phyloP scores from a whole-genome alignment of 1,139 yeast species.

The Hyphopichia burtonii region DNA sequence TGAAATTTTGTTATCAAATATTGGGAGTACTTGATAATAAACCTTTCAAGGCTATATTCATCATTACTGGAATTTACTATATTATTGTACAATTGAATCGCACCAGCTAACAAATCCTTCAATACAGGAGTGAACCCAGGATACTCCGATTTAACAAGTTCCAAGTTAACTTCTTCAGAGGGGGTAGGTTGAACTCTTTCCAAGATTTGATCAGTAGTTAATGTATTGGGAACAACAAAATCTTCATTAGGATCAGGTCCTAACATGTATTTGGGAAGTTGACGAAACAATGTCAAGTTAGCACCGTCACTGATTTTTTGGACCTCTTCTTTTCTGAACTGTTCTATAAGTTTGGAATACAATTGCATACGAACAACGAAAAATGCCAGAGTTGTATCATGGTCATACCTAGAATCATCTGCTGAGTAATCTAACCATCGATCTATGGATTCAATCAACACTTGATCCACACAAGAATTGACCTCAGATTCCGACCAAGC shows the following conservation, averaged over 20 bases:
- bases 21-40: background rate
- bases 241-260: constrained; percentile 1
- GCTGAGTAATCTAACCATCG: background rate
- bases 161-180: background rate
- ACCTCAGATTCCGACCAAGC: background rate
- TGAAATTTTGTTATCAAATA: background rate
- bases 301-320: background rate
- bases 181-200: background rate
- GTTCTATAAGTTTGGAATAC: background rate
- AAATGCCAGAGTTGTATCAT: background rate
- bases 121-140: background rate
- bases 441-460: background rate
- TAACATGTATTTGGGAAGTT: background rate
- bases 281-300: background rate
- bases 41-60: background rate
- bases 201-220: background rate
- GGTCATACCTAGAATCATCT: background rate
- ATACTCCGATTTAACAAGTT: background rate
- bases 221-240: background rate
- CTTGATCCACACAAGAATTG: background rate
- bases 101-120: background rate
- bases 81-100: background rate
- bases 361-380: background rate
- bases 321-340: background rate
- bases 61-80: background rate